Evolutionary conservation across 352 stramenopile genomes (phyloP).

Genomic region (Globisporangium nodosum): DNA sequence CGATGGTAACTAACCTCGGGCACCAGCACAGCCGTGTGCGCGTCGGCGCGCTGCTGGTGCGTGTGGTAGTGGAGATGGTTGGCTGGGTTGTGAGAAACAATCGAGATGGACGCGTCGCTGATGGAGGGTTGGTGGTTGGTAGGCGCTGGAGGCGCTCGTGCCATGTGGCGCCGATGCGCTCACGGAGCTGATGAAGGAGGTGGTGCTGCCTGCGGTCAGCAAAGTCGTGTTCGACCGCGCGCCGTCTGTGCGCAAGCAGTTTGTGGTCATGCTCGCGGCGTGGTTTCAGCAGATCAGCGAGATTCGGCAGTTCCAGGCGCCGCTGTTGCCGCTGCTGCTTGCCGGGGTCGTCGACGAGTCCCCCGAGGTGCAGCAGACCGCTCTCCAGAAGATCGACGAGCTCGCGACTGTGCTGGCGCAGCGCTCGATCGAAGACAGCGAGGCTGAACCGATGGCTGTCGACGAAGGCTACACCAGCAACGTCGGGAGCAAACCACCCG

Average conservation of each 20-base stretch:
- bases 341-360: slow-evolving; percentile 66
- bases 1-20: slow-evolving; percentile 60
- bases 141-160: slow-evolving; percentile 61
- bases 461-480: slow-evolving; percentile 2
- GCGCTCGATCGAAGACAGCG: slow-evolving; percentile 9
- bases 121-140: not conserved
- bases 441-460: slow-evolving; percentile 34
- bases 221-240: slow-evolving; percentile 73
- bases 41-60: slow-evolving; percentile 57
- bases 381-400: slow-evolving; percentile 35
- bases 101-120: not conserved
- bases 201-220: slow-evolving; percentile 52
- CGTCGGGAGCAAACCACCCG: slow-evolving; percentile 19
- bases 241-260: slow-evolving; percentile 63
- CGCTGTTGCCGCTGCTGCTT: slow-evolving; percentile 64
- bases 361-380: slow-evolving; percentile 43
- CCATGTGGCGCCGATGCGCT: slow-evolving; percentile 64
- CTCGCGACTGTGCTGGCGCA: slow-evolving; percentile 44
- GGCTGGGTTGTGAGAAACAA: not conserved
- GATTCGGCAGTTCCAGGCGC: slow-evolving; percentile 53
- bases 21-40: slow-evolving; percentile 83
- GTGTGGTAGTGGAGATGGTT: not conserved
- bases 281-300: slow-evolving; percentile 58
- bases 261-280: slow-evolving; percentile 43
- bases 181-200: slow-evolving; percentile 69